These are phyloP conservation scores for Royoungia palumana DNA, from an alignment of 768 basidiomycete species.

Conservation along the genomic window DNA sequence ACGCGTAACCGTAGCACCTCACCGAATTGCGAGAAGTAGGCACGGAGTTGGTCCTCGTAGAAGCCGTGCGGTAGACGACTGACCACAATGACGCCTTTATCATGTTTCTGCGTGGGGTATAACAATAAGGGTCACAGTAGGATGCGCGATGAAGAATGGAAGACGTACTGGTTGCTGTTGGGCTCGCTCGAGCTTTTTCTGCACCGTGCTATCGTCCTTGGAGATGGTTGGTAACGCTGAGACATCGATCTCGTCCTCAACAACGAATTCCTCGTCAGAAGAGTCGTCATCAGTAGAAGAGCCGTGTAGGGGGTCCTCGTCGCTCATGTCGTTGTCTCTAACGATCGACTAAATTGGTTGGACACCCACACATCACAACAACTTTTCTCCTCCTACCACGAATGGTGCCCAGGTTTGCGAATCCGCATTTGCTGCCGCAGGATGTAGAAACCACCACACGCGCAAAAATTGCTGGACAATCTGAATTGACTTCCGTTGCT, in stretches of 20 bases:
- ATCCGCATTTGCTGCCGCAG: constrained; percentile 43
- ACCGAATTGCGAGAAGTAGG: constrained; percentile 95
- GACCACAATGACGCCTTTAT: constrained; percentile 84
- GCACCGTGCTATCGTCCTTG: constrained; percentile 82
- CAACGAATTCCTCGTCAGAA: constrained; percentile 71
- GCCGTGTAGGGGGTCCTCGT: constrained; percentile 57
- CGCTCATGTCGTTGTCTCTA: constrained; percentile 19
- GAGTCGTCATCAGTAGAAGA: constrained; percentile 77
- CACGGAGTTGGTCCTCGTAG: constrained; percentile 90
- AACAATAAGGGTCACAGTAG: neutral
- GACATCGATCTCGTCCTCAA: constrained; percentile 62
- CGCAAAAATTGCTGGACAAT: constrained; percentile 23
- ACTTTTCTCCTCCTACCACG: neutral
- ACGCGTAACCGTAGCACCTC: constrained; percentile 82
- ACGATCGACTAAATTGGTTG: neutral
- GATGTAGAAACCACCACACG: constrained; percentile 36
- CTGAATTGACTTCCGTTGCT: neutral
- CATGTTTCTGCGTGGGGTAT: constrained; percentile 40
- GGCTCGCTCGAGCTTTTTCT: constrained; percentile 57
- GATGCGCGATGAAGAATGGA: no score
- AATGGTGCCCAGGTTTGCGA: constrained; percentile 41
- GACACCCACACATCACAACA: constrained; percentile 26
- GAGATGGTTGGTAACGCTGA: constrained; percentile 78
- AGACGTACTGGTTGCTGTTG: constrained; percentile 62
- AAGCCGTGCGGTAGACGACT: constrained; percentile 96